These are phyloP conservation scores for Thuja plicata DNA, from an alignment of 83 land plant genomes.

Conservation along the genomic window DNA sequence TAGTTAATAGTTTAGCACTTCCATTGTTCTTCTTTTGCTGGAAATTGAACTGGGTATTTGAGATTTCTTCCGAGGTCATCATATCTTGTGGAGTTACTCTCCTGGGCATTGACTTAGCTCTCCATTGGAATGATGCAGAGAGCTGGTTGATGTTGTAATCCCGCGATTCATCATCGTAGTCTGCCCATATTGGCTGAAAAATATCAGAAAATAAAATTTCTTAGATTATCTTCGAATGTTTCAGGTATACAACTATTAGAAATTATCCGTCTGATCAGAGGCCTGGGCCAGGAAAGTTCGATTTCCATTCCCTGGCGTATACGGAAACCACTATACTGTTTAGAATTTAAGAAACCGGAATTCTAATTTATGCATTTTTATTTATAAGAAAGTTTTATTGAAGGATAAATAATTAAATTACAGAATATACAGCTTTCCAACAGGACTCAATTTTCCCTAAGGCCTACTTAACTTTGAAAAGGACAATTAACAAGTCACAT, in stretches of 20 bases:
- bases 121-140: not conserved
- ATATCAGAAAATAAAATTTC: not conserved
- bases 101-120: not conserved
- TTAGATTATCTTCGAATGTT: not conserved
- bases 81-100: conserved; percentile 7
- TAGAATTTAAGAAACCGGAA: not conserved
- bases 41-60: not conserved
- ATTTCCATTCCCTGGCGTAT: not conserved
- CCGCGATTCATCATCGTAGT: not conserved
- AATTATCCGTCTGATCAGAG: not conserved
- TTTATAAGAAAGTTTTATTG: no score
- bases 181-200: conserved; percentile 3
- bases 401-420: no score
- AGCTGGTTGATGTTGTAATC: not conserved
- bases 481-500: no score
- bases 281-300: not conserved
- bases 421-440: no score
- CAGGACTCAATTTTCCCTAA: no score
- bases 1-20: not conserved
- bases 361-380: no score
- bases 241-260: not conserved
- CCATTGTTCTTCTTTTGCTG: not conserved
- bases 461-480: no score
- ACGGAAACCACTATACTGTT: not conserved
- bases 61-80: not conserved